phyloP scores from a whole-genome alignment of 2,329 filamentous ascomycete species.

The Epichloe brachyelytri region DNA sequence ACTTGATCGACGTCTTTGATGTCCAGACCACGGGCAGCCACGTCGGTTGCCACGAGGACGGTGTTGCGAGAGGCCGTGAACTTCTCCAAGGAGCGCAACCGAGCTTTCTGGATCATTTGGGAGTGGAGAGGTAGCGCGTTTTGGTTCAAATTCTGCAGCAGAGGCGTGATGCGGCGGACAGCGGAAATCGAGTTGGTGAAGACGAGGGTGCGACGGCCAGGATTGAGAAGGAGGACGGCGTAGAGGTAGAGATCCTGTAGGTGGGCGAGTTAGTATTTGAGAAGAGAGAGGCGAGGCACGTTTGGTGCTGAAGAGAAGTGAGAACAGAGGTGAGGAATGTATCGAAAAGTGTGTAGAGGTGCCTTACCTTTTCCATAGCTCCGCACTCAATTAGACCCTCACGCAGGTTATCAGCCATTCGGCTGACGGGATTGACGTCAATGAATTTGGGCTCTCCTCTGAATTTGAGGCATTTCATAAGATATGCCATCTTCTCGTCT shows the following conservation, averaged over 20 bases:
- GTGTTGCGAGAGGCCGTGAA: conserved; percentile 57
- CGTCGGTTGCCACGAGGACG: conserved; percentile 84
- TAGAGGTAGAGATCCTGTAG: conserved; percentile 80
- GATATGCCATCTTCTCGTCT: conserved; percentile 80
- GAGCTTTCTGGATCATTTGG: conserved; percentile 91
- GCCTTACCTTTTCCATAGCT: conserved; percentile 72
- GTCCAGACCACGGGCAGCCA: conserved; percentile 85
- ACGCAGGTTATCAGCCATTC: conserved; percentile 76
- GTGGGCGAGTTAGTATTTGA: conserved; percentile 4
- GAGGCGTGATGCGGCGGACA: conserved; percentile 71
- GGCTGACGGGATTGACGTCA: conserved; percentile 76
- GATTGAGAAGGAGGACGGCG: conserved; percentile 69
- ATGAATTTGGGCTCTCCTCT: conserved; percentile 77
- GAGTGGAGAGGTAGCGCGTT: conserved; percentile 73
- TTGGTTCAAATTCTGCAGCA: conserved; percentile 71
- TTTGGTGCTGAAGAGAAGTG: too few relatives aligned
- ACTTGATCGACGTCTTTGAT: conserved; percentile 83
- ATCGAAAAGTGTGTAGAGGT: neutral
- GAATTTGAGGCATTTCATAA: conserved; percentile 83
- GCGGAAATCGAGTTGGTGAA: conserved; percentile 96
- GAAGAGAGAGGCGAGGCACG: too few relatives aligned
- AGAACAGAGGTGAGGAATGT: neutral
- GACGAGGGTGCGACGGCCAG: conserved; percentile 67
- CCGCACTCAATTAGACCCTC: conserved; percentile 88
- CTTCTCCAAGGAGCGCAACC: conserved; percentile 80